These are phyloP conservation scores for Candida vaughaniae DNA, from an alignment of 805 yeast genomes.

Conservation along the genomic window DNA sequence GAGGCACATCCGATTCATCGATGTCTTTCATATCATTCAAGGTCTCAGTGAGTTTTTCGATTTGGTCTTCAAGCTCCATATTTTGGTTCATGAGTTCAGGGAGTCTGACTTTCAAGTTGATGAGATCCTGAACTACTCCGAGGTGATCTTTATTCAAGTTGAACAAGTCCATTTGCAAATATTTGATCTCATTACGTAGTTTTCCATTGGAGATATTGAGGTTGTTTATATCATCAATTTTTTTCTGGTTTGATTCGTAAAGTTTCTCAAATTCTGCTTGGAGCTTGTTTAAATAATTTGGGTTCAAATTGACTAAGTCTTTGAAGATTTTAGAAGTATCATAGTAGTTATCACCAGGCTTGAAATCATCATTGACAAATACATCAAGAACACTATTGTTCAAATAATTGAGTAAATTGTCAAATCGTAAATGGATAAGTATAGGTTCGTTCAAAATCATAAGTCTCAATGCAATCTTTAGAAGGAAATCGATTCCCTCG, in stretches of 20 bases:
- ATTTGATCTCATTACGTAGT: slow-evolving; percentile 68
- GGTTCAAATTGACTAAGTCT: slow-evolving; percentile 76
- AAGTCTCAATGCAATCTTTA: slow-evolving; percentile 80
- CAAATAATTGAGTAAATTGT: slow-evolving; percentile 69
- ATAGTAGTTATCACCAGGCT: slow-evolving; percentile 35
- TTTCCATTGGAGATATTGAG: slow-evolving; percentile 67
- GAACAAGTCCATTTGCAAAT: slow-evolving; percentile 67
- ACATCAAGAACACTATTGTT: slow-evolving; percentile 77
- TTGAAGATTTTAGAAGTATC: slow-evolving; percentile 70
- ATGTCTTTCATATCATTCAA: slow-evolving; percentile 37
- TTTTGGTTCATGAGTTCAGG: slow-evolving; percentile 80
- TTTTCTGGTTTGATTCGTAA: slow-evolving; percentile 62
- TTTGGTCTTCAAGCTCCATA: slow-evolving; percentile 50
- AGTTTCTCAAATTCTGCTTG: slow-evolving; percentile 73
- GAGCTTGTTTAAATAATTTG: slow-evolving; percentile 69
- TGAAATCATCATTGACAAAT: slow-evolving; percentile 46
- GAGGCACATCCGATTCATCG: slow-evolving; percentile 26
- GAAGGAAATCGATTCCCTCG: slow-evolving; percentile 85
- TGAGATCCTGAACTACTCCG: slow-evolving; percentile 83
- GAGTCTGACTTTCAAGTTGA: slow-evolving; percentile 68
- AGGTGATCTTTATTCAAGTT: slow-evolving; percentile 79
- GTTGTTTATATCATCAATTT: slow-evolving; percentile 59
- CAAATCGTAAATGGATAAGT: slow-evolving; percentile 66
- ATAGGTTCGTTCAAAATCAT: slow-evolving; percentile 61
- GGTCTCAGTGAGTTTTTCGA: slow-evolving; percentile 28